A percentile compares a stretch with the other conserved stretches of the same genome.
Conservation (phyloP, 176 grass and related monocot genomes). For the Alopecurus myosuroides region DNA sequence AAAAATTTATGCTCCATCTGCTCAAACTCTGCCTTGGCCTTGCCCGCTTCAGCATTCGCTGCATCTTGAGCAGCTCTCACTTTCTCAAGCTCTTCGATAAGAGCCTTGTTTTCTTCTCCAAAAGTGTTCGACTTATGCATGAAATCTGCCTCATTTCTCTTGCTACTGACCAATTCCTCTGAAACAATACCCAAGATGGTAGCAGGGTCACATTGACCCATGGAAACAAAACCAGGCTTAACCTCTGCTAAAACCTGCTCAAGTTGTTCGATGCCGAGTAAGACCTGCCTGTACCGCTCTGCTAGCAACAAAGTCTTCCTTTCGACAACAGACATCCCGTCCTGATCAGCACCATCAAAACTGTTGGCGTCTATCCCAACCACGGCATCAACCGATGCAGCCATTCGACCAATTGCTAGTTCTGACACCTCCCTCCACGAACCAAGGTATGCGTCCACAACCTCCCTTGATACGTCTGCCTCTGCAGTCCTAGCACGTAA, state of each 20-base stretch:
- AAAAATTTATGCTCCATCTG: constrained; percentile 69
- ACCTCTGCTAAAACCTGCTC: constrained; percentile 54
- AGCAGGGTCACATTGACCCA: constrained; percentile 23
- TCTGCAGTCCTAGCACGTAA: constrained; percentile 45
- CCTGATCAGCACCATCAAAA: constrained; percentile 31
- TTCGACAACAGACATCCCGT: constrained; percentile 52
- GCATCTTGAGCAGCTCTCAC: constrained; percentile 49
- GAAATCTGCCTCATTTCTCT: constrained; percentile 65
- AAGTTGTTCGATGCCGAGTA: constrained; percentile 63
- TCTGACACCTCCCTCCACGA: constrained; percentile 51
- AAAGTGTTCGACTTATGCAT: constrained; percentile 39
- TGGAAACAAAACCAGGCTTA: constrained; percentile 48
- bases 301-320: constrained; percentile 49
- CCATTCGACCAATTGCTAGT: constrained; percentile 42
- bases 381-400: constrained; percentile 49
- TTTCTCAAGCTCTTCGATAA: constrained; percentile 54
- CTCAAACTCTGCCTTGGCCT: constrained; percentile 65
- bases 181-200: constrained; percentile 40
- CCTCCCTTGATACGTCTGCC: constrained; percentile 45
- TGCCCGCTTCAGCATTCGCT: constrained; percentile 52
- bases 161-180: constrained; percentile 62
- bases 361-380: constrained; percentile 37
- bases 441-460: constrained; percentile 57
- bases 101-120: constrained; percentile 54
- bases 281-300: constrained; percentile 51